Evolutionary conservation across 2,329 filamentous ascomycete genomes (phyloP).

Genomic region (Talaromyces sp.): DNA sequence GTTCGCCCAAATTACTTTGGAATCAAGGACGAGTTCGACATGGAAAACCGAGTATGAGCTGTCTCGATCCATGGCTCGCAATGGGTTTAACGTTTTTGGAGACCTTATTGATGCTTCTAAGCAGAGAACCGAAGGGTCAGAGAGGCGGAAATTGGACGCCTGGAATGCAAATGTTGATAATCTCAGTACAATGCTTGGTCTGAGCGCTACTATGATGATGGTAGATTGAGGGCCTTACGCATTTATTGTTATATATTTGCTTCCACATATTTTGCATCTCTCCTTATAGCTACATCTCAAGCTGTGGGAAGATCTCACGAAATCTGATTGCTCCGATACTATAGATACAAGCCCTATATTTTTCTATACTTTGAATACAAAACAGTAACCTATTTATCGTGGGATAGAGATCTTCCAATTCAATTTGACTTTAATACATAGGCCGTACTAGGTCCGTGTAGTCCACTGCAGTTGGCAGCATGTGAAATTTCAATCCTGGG

Average conservation of each 20-base stretch:
- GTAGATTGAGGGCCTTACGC: not conserved
- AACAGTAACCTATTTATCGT: no score
- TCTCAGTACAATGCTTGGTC: not conserved
- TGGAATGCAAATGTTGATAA: conserved; percentile 8
- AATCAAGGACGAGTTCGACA: not conserved
- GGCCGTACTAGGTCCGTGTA: no score
- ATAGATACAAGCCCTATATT: no score
- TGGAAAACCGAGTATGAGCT: conserved; percentile 10
- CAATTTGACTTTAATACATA: no score
- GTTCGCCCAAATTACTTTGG: conserved; percentile 4
- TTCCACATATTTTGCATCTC: not conserved
- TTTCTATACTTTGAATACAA: no score
- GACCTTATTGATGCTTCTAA: conserved; percentile 9
- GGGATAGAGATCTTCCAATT: no score
- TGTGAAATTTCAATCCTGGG: no score
- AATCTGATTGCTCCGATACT: no score
- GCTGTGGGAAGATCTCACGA: no score
- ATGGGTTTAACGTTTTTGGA: conserved; percentile 7
- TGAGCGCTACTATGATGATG: not conserved
- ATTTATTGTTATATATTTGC: not conserved
- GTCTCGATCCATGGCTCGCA: conserved; percentile 2
- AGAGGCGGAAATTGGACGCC: not conserved
- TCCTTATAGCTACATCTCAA: not conserved
- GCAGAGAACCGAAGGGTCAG: not conserved
- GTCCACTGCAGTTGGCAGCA: no score